A percentile compares a stretch with the other conserved stretches of the same genome.
These are phyloP conservation scores for Cystobasidium tubakii DNA, from an alignment of 768 basidiomycete genomes.

Conservation along the genomic window DNA sequence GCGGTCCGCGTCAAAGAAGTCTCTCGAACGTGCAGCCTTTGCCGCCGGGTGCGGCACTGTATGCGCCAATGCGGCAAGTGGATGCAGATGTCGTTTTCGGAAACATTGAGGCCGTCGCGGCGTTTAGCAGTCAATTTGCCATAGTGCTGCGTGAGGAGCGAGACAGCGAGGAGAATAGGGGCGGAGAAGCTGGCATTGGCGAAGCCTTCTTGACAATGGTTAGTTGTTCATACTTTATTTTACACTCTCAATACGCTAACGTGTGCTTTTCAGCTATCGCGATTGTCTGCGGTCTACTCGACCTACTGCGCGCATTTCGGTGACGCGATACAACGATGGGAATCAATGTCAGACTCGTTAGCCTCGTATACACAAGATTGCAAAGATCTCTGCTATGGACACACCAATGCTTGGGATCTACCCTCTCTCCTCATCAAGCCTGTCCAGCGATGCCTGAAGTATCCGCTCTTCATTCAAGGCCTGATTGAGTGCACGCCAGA, in stretches of 20 bases:
- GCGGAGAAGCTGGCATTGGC: slow-evolving; percentile 36
- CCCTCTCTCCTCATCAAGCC: slow-evolving; percentile 98
- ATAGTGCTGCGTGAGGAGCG: slow-evolving; percentile 38
- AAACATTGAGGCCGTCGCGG: slow-evolving; percentile 45
- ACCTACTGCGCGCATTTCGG: slow-evolving; percentile 43
- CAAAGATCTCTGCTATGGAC: slow-evolving; percentile 42
- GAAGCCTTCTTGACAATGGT: slow-evolving; percentile 45
- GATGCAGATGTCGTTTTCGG: slow-evolving; percentile 42
- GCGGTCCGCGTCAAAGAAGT: neutral
- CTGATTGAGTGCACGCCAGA: slow-evolving; percentile 42
- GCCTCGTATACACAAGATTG: slow-evolving; percentile 60
- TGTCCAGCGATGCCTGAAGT: slow-evolving; percentile 96
- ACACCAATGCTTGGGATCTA: slow-evolving; percentile 84
- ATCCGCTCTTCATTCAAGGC: slow-evolving; percentile 77
- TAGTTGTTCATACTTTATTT: neutral
- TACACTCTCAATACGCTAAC: neutral
- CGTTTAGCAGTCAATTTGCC: slow-evolving; percentile 40
- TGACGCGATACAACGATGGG: slow-evolving; percentile 65
- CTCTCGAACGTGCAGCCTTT: neutral
- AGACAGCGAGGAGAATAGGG: neutral
- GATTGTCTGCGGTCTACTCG: slow-evolving; percentile 44
- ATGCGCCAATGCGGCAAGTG: neutral
- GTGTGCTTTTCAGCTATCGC: slow-evolving; percentile 37
- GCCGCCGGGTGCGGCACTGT: neutral
- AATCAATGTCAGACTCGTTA: slow-evolving; percentile 55